Evolutionary conservation across 164 flowering plant species (phyloP).

Genomic region (Magnolia officinalis): DNA sequence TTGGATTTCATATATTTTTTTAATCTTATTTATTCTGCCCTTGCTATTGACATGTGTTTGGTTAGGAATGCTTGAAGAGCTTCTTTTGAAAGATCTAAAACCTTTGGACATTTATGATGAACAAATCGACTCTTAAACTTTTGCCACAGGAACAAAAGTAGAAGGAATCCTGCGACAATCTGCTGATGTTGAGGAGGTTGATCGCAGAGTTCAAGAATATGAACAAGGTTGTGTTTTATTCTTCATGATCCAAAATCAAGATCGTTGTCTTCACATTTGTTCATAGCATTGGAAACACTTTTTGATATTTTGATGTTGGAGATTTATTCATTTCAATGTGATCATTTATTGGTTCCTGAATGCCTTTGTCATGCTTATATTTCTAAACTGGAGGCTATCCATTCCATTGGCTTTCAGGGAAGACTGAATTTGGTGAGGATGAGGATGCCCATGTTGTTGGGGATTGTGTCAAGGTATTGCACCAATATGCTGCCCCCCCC

Average conservation of each 20-base stretch:
- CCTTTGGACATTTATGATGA: neutral
- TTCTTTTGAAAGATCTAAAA: no score
- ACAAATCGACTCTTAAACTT: neutral
- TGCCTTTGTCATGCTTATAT: neutral
- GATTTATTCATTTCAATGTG: neutral
- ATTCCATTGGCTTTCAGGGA: slow-evolving; percentile 40
- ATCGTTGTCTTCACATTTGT: neutral
- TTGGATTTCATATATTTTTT: no score
- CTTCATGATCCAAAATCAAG: neutral
- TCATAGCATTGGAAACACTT: neutral
- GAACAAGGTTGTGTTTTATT: slow-evolving; percentile 66
- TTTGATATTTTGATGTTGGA: neutral
- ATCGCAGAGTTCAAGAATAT: slow-evolving; percentile 88
- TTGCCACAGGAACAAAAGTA: slow-evolving; percentile 63
- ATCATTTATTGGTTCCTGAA: neutral
- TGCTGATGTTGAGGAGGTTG: slow-evolving; percentile 99
- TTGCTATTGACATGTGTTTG: no score
- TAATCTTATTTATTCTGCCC: no score
- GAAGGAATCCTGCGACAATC: slow-evolving; percentile 96
- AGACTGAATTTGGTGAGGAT: slow-evolving; percentile 72
- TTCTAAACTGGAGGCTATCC: neutral
- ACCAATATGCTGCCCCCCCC: neutral
- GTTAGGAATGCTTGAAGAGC: no score
- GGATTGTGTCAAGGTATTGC: slow-evolving; percentile 90
- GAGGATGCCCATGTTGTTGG: slow-evolving; percentile 99